Conservation (phyloP, 768 basidiomycete genomes). For the Dioszegia crocea region DNA sequence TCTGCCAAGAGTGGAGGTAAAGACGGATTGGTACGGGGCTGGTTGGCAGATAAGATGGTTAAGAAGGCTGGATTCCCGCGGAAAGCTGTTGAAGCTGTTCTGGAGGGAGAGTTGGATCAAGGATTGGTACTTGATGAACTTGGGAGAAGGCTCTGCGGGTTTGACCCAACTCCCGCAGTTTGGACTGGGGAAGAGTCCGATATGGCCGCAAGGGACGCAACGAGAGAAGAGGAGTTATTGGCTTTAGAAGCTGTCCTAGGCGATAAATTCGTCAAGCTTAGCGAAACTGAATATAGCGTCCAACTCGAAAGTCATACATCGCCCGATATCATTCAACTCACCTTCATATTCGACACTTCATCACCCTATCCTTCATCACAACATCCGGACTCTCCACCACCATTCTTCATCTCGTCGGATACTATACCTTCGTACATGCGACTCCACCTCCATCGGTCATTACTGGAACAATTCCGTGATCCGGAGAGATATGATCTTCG, state of each 20-base stretch:
- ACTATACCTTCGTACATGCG: conserved; percentile 74
- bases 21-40: conserved; percentile 60
- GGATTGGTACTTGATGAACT: conserved; percentile 57
- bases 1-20: conserved; percentile 32
- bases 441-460: conserved; percentile 67
- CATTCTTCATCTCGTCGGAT: conserved; percentile 70
- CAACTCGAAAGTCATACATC: conserved; percentile 22
- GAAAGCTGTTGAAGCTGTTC: conserved; percentile 62
- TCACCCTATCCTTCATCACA: conserved; percentile 55
- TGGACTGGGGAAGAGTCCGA: conserved; percentile 44
- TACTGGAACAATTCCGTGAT: conserved; percentile 59
- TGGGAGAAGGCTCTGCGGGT: conserved; percentile 46
- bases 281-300: conserved; percentile 35
- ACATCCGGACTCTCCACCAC: conserved; percentile 54
- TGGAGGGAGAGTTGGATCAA: conserved; percentile 52
- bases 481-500: conserved; percentile 52
- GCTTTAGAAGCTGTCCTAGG: conserved; percentile 48
- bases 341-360: conserved; percentile 59
- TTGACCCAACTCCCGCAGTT: conserved; percentile 35
- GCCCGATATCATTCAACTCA: conserved; percentile 55
- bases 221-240: conserved; percentile 50
- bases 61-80: conserved; percentile 81
- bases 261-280: conserved; percentile 35
- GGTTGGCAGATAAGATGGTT: conserved; percentile 73
- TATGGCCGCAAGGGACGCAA: conserved; percentile 28